Evolutionary conservation across 352 stramenopile genomes (phyloP), one percentile per base, ranked within the genome.

Genomic region (Peronosclerospora sorghi): DNA sequence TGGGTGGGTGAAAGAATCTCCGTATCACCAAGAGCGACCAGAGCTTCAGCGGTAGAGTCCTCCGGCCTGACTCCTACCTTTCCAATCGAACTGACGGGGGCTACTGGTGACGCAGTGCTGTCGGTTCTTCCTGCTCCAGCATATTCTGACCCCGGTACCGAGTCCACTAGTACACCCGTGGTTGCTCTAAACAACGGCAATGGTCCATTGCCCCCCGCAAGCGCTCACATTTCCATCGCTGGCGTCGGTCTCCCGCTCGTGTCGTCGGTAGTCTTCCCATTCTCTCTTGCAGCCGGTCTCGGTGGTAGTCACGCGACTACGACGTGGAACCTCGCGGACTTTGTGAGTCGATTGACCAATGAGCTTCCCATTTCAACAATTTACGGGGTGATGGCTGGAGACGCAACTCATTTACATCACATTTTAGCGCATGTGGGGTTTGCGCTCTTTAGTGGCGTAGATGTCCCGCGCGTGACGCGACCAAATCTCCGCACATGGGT

Each of bases 301-400:
- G 66, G 61, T 15, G 48, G 57, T 4, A 63, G 51, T n/a, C 58
- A 65, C 38, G 62, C 42, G 26, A 57, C 58, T 26, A 77, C 50
- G 8, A 73, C 61, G 20, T 86, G 74, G 74, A 76, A 83, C 35
- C 62, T 86, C 24, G 64, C 59, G 1, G 69, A 71, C 14, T 65
- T 84, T 53, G 37, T 73, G 18, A 73, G 50, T 17, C 69, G 67
- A 7, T 19, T 86, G 8, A 54, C 59, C 6, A 56, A 43, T 40
- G 67, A 79, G 15, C 35, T 86, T 9, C 56, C 74, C 0, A 60
- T 68, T 2, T 59, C 63, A 13, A 68, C 68, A 10, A 41, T 83
- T 2, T 84, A 81, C 35, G 69, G 69, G 9, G 37, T 84, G 21
- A 15, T 86, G n/a, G 50, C 45, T 2, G 70, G 65, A 1, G 56